These are phyloP conservation scores for Daedalea quercina DNA, from an alignment of 768 basidiomycete genomes.

Conservation along the genomic window DNA sequence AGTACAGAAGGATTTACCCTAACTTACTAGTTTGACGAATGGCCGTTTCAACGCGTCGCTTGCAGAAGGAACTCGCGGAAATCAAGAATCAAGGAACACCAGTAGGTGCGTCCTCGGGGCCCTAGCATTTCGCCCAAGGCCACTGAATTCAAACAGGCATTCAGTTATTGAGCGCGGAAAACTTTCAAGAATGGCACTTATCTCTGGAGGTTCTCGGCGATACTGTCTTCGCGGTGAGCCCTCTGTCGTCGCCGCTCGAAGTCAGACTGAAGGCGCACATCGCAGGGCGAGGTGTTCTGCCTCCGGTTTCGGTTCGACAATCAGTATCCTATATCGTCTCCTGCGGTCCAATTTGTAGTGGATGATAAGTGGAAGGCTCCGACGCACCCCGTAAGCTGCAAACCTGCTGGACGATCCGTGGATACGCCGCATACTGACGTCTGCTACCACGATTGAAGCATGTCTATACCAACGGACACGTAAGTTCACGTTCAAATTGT, in stretches of 20 bases:
- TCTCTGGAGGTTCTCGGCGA: slow-evolving; percentile 82
- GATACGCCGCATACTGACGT: neutral
- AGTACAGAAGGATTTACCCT: too few relatives aligned
- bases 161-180: slow-evolving; percentile 63
- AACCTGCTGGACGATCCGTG: neutral
- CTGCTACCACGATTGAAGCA: slow-evolving; percentile 38
- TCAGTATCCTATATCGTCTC: slow-evolving; percentile 81
- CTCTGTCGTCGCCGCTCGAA: neutral
- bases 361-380: slow-evolving; percentile 60
- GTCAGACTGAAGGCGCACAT: neutral
- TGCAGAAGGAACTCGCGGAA: slow-evolving; percentile 67
- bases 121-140: neutral
- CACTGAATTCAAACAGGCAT: slow-evolving; percentile 44
- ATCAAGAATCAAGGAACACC: slow-evolving; percentile 62
- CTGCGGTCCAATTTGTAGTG: slow-evolving; percentile 81
- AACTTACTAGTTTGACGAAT: neutral
- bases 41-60: slow-evolving; percentile 33
- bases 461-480: slow-evolving; percentile 85
- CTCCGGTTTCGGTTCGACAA: slow-evolving; percentile 78
- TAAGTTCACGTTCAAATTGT: slow-evolving; percentile 22
- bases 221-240: slow-evolving; percentile 63
- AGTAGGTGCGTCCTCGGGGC: slow-evolving; percentile 37
- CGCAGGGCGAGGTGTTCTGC: slow-evolving; percentile 68
- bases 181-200: slow-evolving; percentile 74
- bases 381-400: slow-evolving; percentile 62